Evolutionary conservation across 2,329 filamentous ascomycete species (phyloP).

Genomic region (Dactylellina sp.): DNA sequence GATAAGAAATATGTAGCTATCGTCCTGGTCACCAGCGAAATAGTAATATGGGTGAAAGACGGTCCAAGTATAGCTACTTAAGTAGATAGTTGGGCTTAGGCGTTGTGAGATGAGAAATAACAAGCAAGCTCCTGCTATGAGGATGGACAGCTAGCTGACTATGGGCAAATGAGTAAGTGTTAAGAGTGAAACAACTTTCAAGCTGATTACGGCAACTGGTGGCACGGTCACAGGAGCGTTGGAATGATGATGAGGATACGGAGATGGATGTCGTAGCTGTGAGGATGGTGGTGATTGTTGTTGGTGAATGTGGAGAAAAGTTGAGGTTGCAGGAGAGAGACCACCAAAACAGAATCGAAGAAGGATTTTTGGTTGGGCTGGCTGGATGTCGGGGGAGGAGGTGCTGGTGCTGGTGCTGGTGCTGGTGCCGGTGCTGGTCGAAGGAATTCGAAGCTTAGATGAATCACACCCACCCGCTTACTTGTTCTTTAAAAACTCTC

Average conservation of each 20-base stretch:
- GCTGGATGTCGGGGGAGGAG: background rate
- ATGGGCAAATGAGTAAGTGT: background rate
- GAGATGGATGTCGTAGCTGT: background rate
- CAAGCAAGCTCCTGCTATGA: background rate
- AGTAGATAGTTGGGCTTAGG: background rate
- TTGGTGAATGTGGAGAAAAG: background rate
- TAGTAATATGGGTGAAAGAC: background rate
- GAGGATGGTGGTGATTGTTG: background rate
- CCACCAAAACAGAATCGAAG: background rate
- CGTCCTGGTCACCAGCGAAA: background rate
- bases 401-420: no score
- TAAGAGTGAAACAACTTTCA: no score
- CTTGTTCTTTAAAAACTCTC: background rate
- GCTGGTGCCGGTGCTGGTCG: no score
- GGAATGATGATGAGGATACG: no score
- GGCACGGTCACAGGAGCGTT: no score
- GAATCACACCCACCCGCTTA: background rate
- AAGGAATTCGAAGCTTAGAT: no score
- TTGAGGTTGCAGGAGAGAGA: background rate
- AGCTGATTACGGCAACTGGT: no score
- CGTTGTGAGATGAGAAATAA: background rate
- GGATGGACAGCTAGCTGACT: background rate
- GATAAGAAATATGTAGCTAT: slow-evolving; percentile 12
- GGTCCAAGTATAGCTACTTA: no score
- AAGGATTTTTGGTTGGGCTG: background rate